phyloP scores from a whole-genome alignment of 257 asterid genomes.

The Verbena officinalis region DNA sequence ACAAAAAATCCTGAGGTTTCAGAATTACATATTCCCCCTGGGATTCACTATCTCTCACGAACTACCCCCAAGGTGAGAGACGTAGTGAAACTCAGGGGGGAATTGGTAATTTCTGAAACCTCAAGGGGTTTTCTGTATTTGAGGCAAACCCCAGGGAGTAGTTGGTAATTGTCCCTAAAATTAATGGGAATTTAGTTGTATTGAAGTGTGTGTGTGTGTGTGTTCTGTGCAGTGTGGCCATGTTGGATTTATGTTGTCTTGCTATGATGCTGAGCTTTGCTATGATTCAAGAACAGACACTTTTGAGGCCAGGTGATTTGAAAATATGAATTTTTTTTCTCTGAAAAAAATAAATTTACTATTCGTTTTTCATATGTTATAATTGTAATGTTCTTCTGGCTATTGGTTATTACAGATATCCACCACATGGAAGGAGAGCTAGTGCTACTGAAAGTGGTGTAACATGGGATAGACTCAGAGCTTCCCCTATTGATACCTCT shows the following conservation, averaged over 20 bases:
- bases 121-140: no score
- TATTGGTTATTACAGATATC: conserved; percentile 53
- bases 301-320: conserved; percentile 63
- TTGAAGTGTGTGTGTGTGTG: conserved; percentile 9
- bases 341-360: no score
- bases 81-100: no score
- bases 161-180: not conserved
- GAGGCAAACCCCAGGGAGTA: no score
- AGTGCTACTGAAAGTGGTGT: conserved; percentile 70
- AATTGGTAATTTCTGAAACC: no score
- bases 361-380: not conserved
- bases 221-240: conserved; percentile 58
- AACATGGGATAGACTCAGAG: conserved; percentile 83
- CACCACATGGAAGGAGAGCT: conserved; percentile 78
- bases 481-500: conserved; percentile 63
- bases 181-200: conserved; percentile 8
- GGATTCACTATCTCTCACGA: no score
- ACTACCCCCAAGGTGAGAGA: no score
- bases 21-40: no score
- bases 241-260: conserved; percentile 77
- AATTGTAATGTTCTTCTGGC: not conserved
- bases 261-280: conserved; percentile 76
- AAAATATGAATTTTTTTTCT: not conserved
- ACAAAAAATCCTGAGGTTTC: no score
- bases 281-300: conserved; percentile 55